Evolutionary conservation across 2,329 filamentous ascomycete species (phyloP).

Genomic region (Colletotrichum tabaci): DNA sequence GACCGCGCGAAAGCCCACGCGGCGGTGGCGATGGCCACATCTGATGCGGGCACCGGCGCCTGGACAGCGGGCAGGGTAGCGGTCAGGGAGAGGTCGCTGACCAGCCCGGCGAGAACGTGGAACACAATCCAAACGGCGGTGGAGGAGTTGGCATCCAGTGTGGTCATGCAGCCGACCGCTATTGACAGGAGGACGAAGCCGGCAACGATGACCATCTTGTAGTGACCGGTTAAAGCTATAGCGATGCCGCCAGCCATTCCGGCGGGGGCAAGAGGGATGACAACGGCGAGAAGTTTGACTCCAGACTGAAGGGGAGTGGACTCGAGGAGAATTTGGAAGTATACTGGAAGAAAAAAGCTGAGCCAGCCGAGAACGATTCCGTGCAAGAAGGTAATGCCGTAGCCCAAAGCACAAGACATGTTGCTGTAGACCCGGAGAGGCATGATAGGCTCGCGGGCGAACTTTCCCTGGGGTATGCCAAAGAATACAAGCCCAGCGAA

Average conservation of each 20-base stretch:
- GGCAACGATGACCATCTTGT: slow-evolving; percentile 53
- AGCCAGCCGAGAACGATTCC: slow-evolving; percentile 70
- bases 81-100: slow-evolving; percentile 59
- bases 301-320: slow-evolving; percentile 52
- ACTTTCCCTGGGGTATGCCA: no score
- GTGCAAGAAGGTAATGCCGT: slow-evolving; percentile 76
- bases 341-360: slow-evolving; percentile 60
- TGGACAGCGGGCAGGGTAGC: slow-evolving; percentile 60
- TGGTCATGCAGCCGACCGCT: slow-evolving; percentile 45
- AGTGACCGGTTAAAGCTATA: slow-evolving; percentile 50
- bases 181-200: slow-evolving; percentile 55
- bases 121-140: slow-evolving; percentile 58
- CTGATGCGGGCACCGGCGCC: slow-evolving; percentile 54
- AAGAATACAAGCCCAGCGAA: no score
- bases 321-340: slow-evolving; percentile 59
- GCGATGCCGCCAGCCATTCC: slow-evolving; percentile 47
- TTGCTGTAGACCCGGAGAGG: no score
- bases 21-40: slow-evolving; percentile 55
- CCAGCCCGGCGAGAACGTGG: slow-evolving; percentile 57
- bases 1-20: slow-evolving; percentile 62
- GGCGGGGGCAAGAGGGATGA: slow-evolving; percentile 49
- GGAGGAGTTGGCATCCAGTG: slow-evolving; percentile 55
- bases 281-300: slow-evolving; percentile 51
- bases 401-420: no score
- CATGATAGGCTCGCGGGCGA: no score